Evolutionary conservation across 805 yeast genomes (phyloP).

Genomic region (Cyberlindnera sargentensis): DNA sequence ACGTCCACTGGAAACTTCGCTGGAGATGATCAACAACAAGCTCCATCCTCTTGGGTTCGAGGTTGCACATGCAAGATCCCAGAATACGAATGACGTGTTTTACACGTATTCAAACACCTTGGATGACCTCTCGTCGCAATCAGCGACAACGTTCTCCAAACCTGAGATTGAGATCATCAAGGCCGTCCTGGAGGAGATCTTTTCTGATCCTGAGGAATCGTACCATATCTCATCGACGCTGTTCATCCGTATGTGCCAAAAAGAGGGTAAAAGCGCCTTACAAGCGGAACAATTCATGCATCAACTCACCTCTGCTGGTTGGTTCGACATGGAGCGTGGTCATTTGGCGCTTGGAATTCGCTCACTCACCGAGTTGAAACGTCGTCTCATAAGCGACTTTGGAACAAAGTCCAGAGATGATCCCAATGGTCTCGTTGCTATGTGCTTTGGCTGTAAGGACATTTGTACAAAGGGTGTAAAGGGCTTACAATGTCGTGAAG

Average conservation of each 20-base stretch:
- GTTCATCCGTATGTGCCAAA: conserved; percentile 9
- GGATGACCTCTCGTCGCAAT: conserved; percentile 30
- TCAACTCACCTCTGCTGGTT: conserved; percentile 41
- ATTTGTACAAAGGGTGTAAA: conserved; percentile 46
- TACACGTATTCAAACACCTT: conserved; percentile 32
- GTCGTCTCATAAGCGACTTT: conserved; percentile 36
- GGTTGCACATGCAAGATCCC: conserved; percentile 29
- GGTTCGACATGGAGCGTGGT: conserved; percentile 36
- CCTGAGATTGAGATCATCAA: conserved; percentile 37
- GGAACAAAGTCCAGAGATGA: conserved; percentile 25
- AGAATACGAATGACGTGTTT: conserved; percentile 26
- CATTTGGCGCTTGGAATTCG: conserved; percentile 33
- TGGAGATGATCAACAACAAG: conserved; percentile 21
- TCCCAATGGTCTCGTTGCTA: conserved; percentile 29
- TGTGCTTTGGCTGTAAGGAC: conserved; percentile 45
- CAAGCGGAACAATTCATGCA: conserved; percentile 36
- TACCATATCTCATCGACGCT: conserved; percentile 29
- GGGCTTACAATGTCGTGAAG: conserved; percentile 24
- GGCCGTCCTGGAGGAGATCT: conserved; percentile 31
- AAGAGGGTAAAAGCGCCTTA: conserved; percentile 26
- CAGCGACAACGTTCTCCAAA: conserved; percentile 27
- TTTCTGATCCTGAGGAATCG: conserved; percentile 19
- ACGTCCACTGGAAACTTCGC: conserved; percentile 16
- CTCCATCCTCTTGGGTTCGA: conserved; percentile 30
- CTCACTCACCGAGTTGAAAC: conserved; percentile 40